Conservation (phyloP, 2,329 filamentous ascomycete genomes). For the Penicillium sp. region DNA sequence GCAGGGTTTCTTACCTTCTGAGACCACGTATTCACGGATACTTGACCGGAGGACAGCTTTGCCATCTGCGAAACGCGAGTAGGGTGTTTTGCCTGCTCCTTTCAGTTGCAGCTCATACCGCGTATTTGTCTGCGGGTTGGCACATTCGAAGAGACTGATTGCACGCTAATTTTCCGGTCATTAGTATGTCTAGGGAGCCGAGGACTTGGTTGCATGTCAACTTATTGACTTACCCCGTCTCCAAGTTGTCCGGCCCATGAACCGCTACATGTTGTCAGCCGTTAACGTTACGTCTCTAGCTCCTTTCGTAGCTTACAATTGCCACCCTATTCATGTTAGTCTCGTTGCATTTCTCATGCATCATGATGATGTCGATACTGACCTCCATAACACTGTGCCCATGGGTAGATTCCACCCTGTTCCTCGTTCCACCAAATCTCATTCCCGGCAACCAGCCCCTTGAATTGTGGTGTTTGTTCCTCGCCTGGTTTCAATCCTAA, state of each 20-base stretch:
- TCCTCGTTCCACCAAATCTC: slow-evolving; percentile 73
- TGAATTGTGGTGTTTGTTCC: slow-evolving; percentile 70
- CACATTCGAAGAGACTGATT: slow-evolving; percentile 90
- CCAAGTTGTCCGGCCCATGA: slow-evolving; percentile 95
- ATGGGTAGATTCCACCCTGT: slow-evolving; percentile 83
- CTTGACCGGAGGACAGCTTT: slow-evolving; percentile 90
- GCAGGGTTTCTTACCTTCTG: slow-evolving; percentile 60
- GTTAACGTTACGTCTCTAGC: background rate
- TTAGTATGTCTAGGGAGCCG: slow-evolving; percentile 2
- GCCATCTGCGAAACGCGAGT: slow-evolving; percentile 93
- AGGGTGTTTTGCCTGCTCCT: slow-evolving; percentile 88
- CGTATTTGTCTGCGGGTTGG: slow-evolving; percentile 67
- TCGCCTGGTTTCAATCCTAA: slow-evolving; percentile 72
- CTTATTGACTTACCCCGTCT: slow-evolving; percentile 61
- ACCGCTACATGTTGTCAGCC: slow-evolving; percentile 56
- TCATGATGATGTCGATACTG: slow-evolving; percentile 50
- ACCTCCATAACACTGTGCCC: slow-evolving; percentile 97
- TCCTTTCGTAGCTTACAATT: slow-evolving; percentile 45
- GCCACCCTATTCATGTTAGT: slow-evolving; percentile 42
- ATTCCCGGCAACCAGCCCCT: slow-evolving; percentile 76
- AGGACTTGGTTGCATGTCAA: background rate
- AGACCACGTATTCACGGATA: slow-evolving; percentile 91
- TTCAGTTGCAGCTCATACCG: slow-evolving; percentile 93
- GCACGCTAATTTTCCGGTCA: slow-evolving; percentile 55
- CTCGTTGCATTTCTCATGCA: background rate